Evolutionary conservation across 495 filamentous ascomycete species (phyloP), one percentile per base, ranked within the genome.

Genomic region (Rusavskia elegans): DNA sequence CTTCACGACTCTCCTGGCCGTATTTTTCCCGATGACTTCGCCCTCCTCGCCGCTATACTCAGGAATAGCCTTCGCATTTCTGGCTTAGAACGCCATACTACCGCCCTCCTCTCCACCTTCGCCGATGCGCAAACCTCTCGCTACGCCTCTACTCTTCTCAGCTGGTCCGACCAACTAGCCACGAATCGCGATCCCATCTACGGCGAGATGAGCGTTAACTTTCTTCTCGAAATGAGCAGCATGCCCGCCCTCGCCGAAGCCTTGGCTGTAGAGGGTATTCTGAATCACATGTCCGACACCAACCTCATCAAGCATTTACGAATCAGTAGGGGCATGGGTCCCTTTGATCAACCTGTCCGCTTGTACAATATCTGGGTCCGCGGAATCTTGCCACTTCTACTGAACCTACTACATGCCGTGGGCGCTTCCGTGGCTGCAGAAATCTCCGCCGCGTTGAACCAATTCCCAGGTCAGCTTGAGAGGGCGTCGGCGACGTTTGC

Each of bases 141-240:
- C 55, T 82, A 85, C 48, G 89, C 88, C 0, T 82, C 82, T 16
- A 86, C 85, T 13, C 74, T 99, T 48, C 96, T 93, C 65, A 94
- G 87, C 6, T 99, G 93, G 93, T 80, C 92, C 16, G 87, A 97
- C 64, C 80, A 81, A 55, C 74, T 92, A 41, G 68, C 75, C 5
- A 71, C 79, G 37, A 77, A 80, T 49, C 80, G 82, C 29, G 90
- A 98, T 57, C 93, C 92, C n/a, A 71, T 99, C 42, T 96, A 95
- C 67, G 93, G 87, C 55, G 88, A 96, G 59, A 70, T 95, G 17
- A 83, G 84, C 58, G 74, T 95, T 9, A 75, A 85, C 17, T 90
- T 95, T 64, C 79, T 99, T 17, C 78, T 95, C 48, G 86, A 90
- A 58, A 72, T 99, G 30, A 95, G 89, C 1, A 79, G 74, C 37